Evolutionary conservation across 768 basidiomycete genomes (phyloP), one percentile per base, ranked within the genome.

Genomic region (Holtermanniella nyarrowii): DNA sequence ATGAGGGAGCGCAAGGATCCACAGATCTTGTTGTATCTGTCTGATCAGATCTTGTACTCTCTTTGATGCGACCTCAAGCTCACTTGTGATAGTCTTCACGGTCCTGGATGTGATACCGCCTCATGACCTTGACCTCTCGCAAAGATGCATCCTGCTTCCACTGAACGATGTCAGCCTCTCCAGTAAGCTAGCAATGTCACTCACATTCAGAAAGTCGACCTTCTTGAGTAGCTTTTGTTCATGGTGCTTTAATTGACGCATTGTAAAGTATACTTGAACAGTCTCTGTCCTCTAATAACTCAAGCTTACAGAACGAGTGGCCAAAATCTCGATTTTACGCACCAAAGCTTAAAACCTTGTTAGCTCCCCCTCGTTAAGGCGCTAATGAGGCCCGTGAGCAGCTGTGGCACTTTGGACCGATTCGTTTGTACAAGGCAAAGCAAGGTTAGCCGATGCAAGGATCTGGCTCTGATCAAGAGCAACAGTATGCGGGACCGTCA

Each of bases 131-230:
- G 73, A 87, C 81, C 77, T 97, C 95, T 40, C 91, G 82, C 14
- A 83, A 74, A 68, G 82, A 84, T 13, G 84, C 82, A 81, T 97
- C 91, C 74, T 89, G 84, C 74, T 89, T 97, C 93, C 93, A 97
- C 88, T 93, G 71, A 18, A 3, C 16, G 37, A 26, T 14, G 31
- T 31, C 40, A 26, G 14, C 48, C 41, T 14, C 37, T 16, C 40
- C 48, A 7, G 2, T 24, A 42, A 20, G 48, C 7, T 20, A 23
- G 16, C 18, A 7, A 18, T 20, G n/a, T 20, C 24, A 75, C 81
- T 52, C 66, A 88, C 90, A 66, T 85, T 87, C 54, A 96, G 78
- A 72, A 99, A 95, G 74, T 97, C 95, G 62, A 97, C 91, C 74
- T 95, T 90, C 71, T 87, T 90, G 70, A 91, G 80, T 26, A 95